Base-by-base conservation (phyloP, 1,139 yeast genomes). In the Scheffersomyces insectosa region DNA sequence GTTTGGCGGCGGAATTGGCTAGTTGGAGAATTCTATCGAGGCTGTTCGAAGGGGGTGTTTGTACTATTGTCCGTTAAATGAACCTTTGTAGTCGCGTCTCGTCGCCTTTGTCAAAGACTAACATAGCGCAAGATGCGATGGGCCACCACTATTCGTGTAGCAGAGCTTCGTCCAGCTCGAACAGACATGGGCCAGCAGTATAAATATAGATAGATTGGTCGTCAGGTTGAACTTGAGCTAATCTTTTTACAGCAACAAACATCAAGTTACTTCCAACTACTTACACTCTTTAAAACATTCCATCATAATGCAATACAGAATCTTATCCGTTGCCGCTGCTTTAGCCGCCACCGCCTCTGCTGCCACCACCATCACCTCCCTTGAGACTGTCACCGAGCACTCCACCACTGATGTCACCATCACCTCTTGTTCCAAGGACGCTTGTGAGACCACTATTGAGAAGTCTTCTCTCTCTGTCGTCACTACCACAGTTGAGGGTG, bases 401-500 rank as follows among this genome's bases (percentile, higher is more conserved):
- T 45, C 51, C 52, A 66, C 75, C 51, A 65, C 69, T 44, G 68
- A 62, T 43, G 70, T 63, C 45, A 73, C 78, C 54, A 63, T 73
- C 62, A 72, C 77, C 45, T 63, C 72, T 38, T 73, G 78, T 57
- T 54, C 70, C 34, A 65, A 70, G 52, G 50, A 71, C 55, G 64
- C 61, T 42, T 68, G 74, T 51, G 54, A 54, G 42, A 47, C 50
- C 41, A 42, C 56, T 15, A 50, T 48, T 28, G 38, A 50, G 30
- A 20, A 47, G 28, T 40, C 39, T 39, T 43, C 50, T 35, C 55
- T 54, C 9, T 31, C 44, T 34, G 44, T 46, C 23, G 52, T 55
- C 42, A 54, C 58, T 39, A 40, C 47, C 29, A 56, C 60, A 32
- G 51, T 49, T 11, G 42, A 51, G 37, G 56, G 54, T 42, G 51